Conservation (phyloP, 2,329 filamentous ascomycete species). For the Arthrobotrys megalospora region DNA sequence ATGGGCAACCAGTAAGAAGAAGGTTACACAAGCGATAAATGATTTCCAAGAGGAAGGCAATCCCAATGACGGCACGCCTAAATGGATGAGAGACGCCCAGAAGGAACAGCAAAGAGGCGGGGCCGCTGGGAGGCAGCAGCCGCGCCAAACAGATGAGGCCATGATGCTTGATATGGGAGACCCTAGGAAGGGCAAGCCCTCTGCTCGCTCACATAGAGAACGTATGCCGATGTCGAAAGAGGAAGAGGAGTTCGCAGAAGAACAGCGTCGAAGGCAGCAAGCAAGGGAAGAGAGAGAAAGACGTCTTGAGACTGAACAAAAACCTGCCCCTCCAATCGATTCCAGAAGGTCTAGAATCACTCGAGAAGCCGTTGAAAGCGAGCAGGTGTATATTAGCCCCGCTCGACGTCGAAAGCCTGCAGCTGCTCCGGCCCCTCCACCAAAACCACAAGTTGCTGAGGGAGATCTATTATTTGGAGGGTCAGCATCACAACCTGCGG, state of each 20-base stretch:
- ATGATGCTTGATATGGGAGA: constrained; percentile 80
- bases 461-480: constrained; percentile 76
- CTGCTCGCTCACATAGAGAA: constrained; percentile 58
- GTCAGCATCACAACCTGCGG: constrained; percentile 54
- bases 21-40: constrained; percentile 89
- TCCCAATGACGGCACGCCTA: constrained; percentile 76
- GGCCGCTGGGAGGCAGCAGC: constrained; percentile 62
- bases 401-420: constrained; percentile 78
- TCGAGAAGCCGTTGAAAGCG: constrained; percentile 80
- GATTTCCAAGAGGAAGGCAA: constrained; percentile 86
- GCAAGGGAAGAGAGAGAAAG: constrained; percentile 59
- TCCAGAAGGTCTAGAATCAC: constrained; percentile 70
- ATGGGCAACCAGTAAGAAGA: constrained; percentile 95
- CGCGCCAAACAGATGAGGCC: constrained; percentile 77
- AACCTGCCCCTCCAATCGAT: constrained; percentile 40
- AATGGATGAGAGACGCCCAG: constrained; percentile 90
- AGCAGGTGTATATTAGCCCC: constrained; percentile 89
- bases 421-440: constrained; percentile 65
- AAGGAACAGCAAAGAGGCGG: constrained; percentile 64
- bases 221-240: constrained; percentile 60
- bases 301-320: constrained; percentile 60
- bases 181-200: constrained; percentile 67
- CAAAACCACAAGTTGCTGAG: constrained; percentile 69
- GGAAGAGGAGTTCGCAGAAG: constrained; percentile 37
- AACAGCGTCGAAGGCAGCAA: constrained; percentile 41